These are phyloP conservation scores for Phanerochaete sordida DNA, from an alignment of 768 basidiomycete species.

Conservation along the genomic window DNA sequence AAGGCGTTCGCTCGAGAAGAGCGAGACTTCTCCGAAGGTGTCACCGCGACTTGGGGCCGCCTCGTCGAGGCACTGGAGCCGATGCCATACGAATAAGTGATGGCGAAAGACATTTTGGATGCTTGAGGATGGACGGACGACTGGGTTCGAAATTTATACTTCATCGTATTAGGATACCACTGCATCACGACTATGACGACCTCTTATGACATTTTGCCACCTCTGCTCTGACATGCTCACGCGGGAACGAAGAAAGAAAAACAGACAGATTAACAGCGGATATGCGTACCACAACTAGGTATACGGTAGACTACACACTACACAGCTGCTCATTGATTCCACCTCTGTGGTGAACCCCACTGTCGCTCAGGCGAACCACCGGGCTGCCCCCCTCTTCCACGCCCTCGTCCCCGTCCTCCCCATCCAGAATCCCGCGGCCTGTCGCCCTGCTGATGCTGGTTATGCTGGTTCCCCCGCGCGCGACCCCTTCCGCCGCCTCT, in stretches of 20 bases:
- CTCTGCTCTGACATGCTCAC: slow-evolving; percentile 4
- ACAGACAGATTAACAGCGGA: not conserved
- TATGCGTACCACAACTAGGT: not conserved
- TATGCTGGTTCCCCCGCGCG: not conserved
- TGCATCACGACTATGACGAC: slow-evolving; percentile 7
- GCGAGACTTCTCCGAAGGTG: slow-evolving; percentile 58
- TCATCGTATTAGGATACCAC: slow-evolving; percentile 11
- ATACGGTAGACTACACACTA: no score
- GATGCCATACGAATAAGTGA: slow-evolving; percentile 80
- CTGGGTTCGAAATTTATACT: not conserved
- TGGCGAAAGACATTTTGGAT: not conserved
- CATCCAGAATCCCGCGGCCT: slow-evolving; percentile 14
- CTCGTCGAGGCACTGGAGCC: slow-evolving; percentile 64
- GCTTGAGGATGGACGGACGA: not conserved
- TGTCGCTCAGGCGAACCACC: not conserved
- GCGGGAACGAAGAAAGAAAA: not conserved
- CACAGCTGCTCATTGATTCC: not conserved
- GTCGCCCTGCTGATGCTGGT: slow-evolving; percentile 2
- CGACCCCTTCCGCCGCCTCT: slow-evolving; percentile 5
- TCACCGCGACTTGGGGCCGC: slow-evolving; percentile 71
- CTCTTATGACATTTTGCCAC: not conserved
- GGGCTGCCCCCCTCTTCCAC: slow-evolving; percentile 2
- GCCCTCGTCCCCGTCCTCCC: slow-evolving; percentile 9
- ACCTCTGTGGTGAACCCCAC: slow-evolving; percentile 1
- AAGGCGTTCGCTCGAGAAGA: slow-evolving; percentile 76